These are phyloP conservation scores for Rauvolfia tetraphylla DNA, from an alignment of 257 asterid genomes.

Conservation along the genomic window DNA sequence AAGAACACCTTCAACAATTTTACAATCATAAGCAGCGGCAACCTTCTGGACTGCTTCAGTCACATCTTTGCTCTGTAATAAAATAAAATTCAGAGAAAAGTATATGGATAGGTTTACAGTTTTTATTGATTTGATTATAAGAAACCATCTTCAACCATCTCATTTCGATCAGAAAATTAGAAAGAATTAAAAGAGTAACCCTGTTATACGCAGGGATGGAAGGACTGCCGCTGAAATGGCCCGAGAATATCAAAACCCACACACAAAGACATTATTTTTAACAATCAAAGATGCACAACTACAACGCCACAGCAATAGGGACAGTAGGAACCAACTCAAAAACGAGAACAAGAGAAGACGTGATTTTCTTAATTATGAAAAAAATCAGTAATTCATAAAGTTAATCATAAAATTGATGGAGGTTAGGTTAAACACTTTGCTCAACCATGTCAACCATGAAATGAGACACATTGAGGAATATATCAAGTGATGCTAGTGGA, in stretches of 20 bases:
- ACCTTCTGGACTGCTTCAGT: constrained; percentile 69
- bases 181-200: not conserved
- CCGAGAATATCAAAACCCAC: not conserved
- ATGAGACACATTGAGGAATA: not conserved
- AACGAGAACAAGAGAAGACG: not conserved
- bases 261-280: not conserved
- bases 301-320: not conserved
- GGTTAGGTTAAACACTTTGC: not conserved
- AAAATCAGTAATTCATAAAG: not conserved
- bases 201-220: not conserved
- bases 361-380: not conserved
- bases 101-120: not conserved
- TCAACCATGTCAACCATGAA: not conserved
- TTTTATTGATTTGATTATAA: not conserved
- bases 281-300: not conserved
- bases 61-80: constrained; percentile 57
- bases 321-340: not conserved
- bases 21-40: constrained; percentile 86
- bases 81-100: not conserved
- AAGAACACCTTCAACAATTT: constrained; percentile 78
- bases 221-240: not conserved
- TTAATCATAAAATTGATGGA: too few species aligned
- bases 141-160: not conserved
- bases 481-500: not conserved
- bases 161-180: not conserved